Base-by-base conservation (phyloP, 1,284 basidiomycete genomes). In the Fomitopsis pinicola region DNA sequence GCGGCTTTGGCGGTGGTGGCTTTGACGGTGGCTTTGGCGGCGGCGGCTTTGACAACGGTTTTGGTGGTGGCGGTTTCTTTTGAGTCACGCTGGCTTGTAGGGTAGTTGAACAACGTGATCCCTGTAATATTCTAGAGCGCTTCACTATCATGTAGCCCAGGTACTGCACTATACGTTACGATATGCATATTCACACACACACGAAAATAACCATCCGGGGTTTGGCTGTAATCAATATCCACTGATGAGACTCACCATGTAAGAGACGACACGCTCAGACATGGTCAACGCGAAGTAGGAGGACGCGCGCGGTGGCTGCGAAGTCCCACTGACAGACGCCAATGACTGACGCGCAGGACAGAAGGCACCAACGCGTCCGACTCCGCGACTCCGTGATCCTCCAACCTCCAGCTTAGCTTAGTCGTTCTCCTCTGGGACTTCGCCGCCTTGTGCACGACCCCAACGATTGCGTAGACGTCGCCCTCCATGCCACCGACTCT, bases 401-500 rank as follows among this genome's bases (percentile, higher is more conserved):
- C 38, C 38, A 10, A 40, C 7, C 35, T 48, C 26, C 12, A 5
- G 7, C 26, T 8, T 50, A 45, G 22, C 42, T 38, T 40, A 52
- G 2, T n/a, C 9, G 19, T 36, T 30, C 2, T 12, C 36, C 22
- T 28, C 30, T 35, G 30, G 3, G 12, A 26, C 12, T n/a, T 60
- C n/a, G 14, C 26, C 17, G 5, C 48, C 30, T 53, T 17, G 19
- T 35, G 38, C 10, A 46, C 7, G 9, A 2, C 15, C 22, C 2
- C 38, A n/a, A 35, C n/a, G 28, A 58, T 15, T 14, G 12, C 48
- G 14, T 53, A 53, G 35, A 54, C 17, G 12, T 19, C 2, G 30
- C 17, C 5, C n/a, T 30, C 52, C 42, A 63, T 60, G 62, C 46
- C 59, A 33, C 76, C 80, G 38, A 73, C 77, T 54, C 70, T 92